These are phyloP conservation scores for Cucurbita argyrosperma DNA, from an alignment of 306 rosid species.

Conservation along the genomic window DNA sequence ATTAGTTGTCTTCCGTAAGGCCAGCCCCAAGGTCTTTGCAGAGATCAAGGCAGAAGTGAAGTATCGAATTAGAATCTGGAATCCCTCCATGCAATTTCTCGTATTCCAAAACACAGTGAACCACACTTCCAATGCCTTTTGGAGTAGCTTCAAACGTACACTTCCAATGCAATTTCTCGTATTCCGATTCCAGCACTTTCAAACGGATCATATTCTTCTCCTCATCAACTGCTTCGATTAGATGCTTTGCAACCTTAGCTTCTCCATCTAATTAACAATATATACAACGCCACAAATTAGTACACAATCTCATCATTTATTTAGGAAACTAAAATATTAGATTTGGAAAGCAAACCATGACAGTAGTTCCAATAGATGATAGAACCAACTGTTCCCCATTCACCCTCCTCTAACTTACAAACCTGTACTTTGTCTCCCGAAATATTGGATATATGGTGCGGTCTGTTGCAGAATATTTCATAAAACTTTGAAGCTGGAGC, in stretches of 20 bases:
- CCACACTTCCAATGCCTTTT: background rate
- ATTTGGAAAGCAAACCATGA: background rate
- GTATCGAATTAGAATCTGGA: background rate
- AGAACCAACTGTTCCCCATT: constrained; percentile 1
- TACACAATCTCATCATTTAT: background rate
- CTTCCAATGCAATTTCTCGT: too few relatives aligned
- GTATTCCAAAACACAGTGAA: background rate
- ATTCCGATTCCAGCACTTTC: constrained; percentile 23
- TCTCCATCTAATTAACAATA: constrained; percentile 17
- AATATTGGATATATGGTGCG: background rate
- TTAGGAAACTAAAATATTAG: background rate
- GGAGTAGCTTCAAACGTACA: background rate
- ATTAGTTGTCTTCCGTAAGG: background rate
- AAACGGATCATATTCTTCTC: constrained; percentile 16
- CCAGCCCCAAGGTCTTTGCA: background rate
- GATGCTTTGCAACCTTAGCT: constrained; percentile 14
- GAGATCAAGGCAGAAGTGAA: background rate
- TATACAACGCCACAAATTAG: background rate
- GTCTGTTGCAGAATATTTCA: background rate
- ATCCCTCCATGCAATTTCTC: background rate
- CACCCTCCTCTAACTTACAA: background rate
- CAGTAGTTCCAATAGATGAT: background rate
- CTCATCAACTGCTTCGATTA: constrained; percentile 21
- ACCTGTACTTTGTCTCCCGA: background rate
- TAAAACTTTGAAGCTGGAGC: background rate